Evolutionary conservation across 2,329 filamentous ascomycete genomes (phyloP).

Genomic region (Aspergillus fischeri): DNA sequence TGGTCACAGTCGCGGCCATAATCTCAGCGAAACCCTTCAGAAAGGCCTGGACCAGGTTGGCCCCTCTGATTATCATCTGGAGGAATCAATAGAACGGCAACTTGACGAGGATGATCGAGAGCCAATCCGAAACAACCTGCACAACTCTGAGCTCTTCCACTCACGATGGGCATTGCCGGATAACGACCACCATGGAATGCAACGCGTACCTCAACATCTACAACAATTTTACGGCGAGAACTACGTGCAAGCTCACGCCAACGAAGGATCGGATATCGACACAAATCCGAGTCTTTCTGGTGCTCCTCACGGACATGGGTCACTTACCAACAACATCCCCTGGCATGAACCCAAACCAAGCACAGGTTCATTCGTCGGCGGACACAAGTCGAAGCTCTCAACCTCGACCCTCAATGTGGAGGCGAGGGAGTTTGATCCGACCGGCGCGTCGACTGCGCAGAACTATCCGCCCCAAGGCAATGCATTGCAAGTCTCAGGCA

Average conservation of each 20-base stretch:
- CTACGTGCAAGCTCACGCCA: conserved; percentile 27
- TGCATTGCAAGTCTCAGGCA: conserved; percentile 40
- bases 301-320: conserved; percentile 48
- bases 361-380: conserved; percentile 36
- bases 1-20: conserved; percentile 57
- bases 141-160: conserved; percentile 28
- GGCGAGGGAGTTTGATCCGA: conserved; percentile 77
- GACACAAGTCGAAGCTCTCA: conserved; percentile 65
- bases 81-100: conserved; percentile 73
- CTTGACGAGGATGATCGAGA: conserved; percentile 68
- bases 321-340: conserved; percentile 24
- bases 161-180: conserved; percentile 37
- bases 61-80: conserved; percentile 78
- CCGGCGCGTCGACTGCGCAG: conserved; percentile 47
- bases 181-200: conserved; percentile 21
- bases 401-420: conserved; percentile 80
- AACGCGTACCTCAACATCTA: conserved; percentile 25
- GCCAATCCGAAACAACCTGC: conserved; percentile 11
- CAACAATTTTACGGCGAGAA: conserved; percentile 34
- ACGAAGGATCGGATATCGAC: conserved; percentile 63
- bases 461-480: conserved; percentile 41
- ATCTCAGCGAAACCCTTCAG: conserved; percentile 73
- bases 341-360: conserved; percentile 35
- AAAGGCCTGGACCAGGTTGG: conserved; percentile 64
- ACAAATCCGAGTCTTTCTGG: conserved; percentile 70